These are phyloP conservation scores for Lomentospora prolificans DNA, from an alignment of 2,329 filamentous ascomycete genomes.

Conservation along the genomic window DNA sequence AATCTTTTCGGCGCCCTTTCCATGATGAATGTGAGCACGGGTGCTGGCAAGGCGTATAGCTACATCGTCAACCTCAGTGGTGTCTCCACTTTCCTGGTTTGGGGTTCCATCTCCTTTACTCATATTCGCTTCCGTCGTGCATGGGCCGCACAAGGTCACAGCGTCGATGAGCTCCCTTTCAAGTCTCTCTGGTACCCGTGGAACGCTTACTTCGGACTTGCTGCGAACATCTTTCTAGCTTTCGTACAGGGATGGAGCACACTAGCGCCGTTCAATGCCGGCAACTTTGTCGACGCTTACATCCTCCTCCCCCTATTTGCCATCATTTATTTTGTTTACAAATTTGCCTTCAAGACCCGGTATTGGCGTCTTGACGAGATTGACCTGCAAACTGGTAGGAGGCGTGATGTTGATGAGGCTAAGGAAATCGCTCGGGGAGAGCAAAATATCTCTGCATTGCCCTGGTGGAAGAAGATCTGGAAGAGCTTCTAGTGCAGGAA, in stretches of 20 bases:
- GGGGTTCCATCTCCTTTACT: constrained; percentile 59
- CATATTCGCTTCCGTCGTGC: constrained; percentile 63
- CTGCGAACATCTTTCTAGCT: constrained; percentile 47
- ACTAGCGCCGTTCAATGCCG: constrained; percentile 46
- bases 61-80: constrained; percentile 64
- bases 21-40: constrained; percentile 65
- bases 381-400: constrained; percentile 45
- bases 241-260: constrained; percentile 54
- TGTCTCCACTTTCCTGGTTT: constrained; percentile 62
- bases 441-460: constrained; percentile 13
- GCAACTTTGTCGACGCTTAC: constrained; percentile 54
- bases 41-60: constrained; percentile 52
- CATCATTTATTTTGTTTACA: constrained; percentile 46
- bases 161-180: constrained; percentile 44
- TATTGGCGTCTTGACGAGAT: constrained; percentile 41
- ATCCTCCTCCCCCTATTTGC: constrained; percentile 50
- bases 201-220: constrained; percentile 49
- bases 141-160: constrained; percentile 48
- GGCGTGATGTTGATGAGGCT: constrained; percentile 42
- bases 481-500: constrained; percentile 26
- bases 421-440: constrained; percentile 21
- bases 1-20: constrained; percentile 62
- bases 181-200: constrained; percentile 44
- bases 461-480: constrained; percentile 35
- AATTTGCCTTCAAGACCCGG: constrained; percentile 42